These are phyloP conservation scores for Apiotrichum gamsii DNA, from an alignment of 1,284 basidiomycete genomes.

Conservation along the genomic window DNA sequence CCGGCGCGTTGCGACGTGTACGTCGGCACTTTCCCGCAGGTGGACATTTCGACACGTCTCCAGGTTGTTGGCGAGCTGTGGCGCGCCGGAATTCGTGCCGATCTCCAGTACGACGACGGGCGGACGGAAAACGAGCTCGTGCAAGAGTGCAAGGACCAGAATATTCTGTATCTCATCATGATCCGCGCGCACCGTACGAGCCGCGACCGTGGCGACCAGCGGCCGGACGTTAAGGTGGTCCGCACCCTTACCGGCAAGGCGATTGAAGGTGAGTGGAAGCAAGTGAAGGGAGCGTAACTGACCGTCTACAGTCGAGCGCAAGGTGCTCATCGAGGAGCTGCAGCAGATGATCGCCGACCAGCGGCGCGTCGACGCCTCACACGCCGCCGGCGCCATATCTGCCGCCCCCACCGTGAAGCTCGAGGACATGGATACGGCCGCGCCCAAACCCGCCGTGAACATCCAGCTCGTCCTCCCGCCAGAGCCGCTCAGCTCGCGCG, in stretches of 20 bases:
- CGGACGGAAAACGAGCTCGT: conserved; percentile 38
- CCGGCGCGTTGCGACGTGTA: conserved; percentile 54
- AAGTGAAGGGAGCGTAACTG: not conserved
- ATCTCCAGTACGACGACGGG: conserved; percentile 52
- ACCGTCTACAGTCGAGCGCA: conserved; percentile 32
- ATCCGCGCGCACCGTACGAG: conserved; percentile 27
- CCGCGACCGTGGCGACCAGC: not conserved
- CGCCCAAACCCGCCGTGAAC: conserved; percentile 23
- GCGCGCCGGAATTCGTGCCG: conserved; percentile 52
- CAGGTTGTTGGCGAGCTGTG: conserved; percentile 53
- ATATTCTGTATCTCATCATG: conserved; percentile 46
- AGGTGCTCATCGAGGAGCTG: conserved; percentile 39
- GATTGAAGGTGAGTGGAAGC: conserved; percentile 36
- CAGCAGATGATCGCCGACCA: conserved; percentile 42
- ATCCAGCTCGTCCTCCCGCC: conserved; percentile 43
- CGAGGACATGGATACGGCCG: not conserved
- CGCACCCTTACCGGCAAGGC: conserved; percentile 16
- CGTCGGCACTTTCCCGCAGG: conserved; percentile 49
- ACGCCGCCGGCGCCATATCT: conserved; percentile 34
- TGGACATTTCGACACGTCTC: conserved; percentile 49
- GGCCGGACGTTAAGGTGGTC: conserved; percentile 41
- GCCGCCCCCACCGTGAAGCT: conserved; percentile 17
- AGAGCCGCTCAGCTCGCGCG: conserved; percentile 33
- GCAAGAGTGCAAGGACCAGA: conserved; percentile 45
- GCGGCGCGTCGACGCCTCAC: conserved; percentile 40